A percentile compares a stretch with the other conserved stretches of the same genome.
phyloP scores from a whole-genome alignment of 768 basidiomycete species.

The Lyophyllum semitale region DNA sequence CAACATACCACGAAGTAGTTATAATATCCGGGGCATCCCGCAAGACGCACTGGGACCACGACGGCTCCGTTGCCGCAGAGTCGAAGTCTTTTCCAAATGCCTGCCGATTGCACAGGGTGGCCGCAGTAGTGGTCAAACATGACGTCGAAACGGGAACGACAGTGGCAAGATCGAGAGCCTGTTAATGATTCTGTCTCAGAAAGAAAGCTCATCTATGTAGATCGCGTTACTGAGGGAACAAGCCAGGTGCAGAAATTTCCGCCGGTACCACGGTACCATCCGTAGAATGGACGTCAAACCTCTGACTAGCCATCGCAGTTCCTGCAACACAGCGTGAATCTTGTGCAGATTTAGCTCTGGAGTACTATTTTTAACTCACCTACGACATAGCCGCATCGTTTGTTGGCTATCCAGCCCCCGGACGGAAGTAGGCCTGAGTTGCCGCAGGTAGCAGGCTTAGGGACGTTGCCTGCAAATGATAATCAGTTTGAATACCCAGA shows the following conservation, averaged over 20 bases:
- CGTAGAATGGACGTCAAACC: constrained; percentile 25
- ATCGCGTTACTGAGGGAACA: constrained; percentile 17
- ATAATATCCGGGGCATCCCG: constrained; percentile 25
- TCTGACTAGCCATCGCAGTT: constrained; percentile 23
- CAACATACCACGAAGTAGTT: constrained; percentile 26
- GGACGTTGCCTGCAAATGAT: constrained; percentile 20
- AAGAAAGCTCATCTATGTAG: not conserved
- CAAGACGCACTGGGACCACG: constrained; percentile 21
- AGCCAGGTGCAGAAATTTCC: constrained; percentile 27
- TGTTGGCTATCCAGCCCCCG: constrained; percentile 29
- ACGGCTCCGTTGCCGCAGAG: constrained; percentile 24
- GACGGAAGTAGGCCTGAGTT: constrained; percentile 22
- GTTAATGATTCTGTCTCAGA: not conserved
- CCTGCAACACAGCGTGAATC: constrained; percentile 2
- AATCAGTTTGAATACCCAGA: not conserved
- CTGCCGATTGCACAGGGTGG: constrained; percentile 22
- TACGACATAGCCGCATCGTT: constrained; percentile 28
- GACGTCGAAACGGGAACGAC: constrained; percentile 12
- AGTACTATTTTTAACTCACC: constrained; percentile 3
- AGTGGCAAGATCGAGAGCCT: constrained; percentile 18
- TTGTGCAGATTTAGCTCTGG: not conserved
- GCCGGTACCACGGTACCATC: constrained; percentile 25
- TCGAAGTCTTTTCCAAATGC: constrained; percentile 26
- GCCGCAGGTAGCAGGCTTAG: constrained; percentile 24
- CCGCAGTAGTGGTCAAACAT: constrained; percentile 18